These are phyloP conservation scores for Zychaea mexicana DNA, from an alignment of 371 early-diverging fungal genomes.

Conservation along the genomic window DNA sequence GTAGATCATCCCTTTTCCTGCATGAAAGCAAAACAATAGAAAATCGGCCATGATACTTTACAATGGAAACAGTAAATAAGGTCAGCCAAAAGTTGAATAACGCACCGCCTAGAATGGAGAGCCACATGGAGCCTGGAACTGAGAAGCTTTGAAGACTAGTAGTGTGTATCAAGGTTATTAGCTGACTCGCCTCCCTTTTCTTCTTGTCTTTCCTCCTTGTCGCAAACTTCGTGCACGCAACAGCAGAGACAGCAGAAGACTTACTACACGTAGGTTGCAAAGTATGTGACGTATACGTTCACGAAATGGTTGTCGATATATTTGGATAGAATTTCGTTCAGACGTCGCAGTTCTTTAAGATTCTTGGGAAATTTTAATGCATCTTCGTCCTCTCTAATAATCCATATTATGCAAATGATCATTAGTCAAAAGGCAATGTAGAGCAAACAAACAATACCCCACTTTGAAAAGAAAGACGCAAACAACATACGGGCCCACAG, in stretches of 20 bases:
- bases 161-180: too few species aligned
- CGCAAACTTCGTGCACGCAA: neutral
- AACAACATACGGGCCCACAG: conserved; percentile 38
- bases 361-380: conserved; percentile 60
- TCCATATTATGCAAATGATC: neutral
- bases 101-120: conserved; percentile 66
- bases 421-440: neutral
- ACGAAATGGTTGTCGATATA: conserved; percentile 63
- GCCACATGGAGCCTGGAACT: conserved; percentile 73
- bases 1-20: neutral
- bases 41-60: conserved; percentile 4
- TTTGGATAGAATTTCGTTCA: conserved; percentile 55
- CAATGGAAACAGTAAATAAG: conserved; percentile 56
- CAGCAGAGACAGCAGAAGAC: conserved; percentile 15
- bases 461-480: neutral
- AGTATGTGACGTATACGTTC: conserved; percentile 56
- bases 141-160: conserved; percentile 70
- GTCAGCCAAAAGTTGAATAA: conserved; percentile 63
- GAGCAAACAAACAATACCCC: neutral
- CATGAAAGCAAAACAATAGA: neutral
- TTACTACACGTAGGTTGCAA: conserved; percentile 64
- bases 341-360: conserved; percentile 52
- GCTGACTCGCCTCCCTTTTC: too few species aligned
- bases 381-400: conserved; percentile 55
- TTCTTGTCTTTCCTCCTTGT: neutral